Evolutionary conservation across 176 grass and related monocot genomes (phyloP), one percentile per base, ranked within the genome.

Genomic region (Secale cereale): DNA sequence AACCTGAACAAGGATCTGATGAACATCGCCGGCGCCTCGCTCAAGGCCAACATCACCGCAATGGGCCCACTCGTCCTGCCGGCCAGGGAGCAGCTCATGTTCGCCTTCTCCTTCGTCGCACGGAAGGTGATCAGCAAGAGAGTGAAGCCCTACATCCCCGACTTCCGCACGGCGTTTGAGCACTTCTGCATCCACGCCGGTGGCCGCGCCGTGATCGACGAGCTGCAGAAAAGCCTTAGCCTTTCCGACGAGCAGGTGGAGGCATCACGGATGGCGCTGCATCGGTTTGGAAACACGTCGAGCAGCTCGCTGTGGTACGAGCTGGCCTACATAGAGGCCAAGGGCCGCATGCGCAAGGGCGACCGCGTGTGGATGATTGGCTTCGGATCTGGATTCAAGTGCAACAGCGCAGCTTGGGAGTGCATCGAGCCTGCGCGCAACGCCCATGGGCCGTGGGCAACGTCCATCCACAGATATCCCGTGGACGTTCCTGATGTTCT

Each of bases 171-270:
- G 10, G 91, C 94, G 3, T 97, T 97, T 64, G 94, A 97, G 76
- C 94, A 97, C 82, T 97, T 97, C 76, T 97, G 94, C 87, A 97
- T 97, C 78, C 94, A 97, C 76, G 94, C 94, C 1, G 94, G 94
- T 0, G 94, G 94, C 0, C 94, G 94, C 59, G 94, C 94, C 45
- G 94, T 94, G 22, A 97, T 97, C 56, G 94, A 97, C 81, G 91
- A 97, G 70, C 87, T 97, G 32, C 89, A 97, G 85, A 97, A 91
- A 7, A 93, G 88, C 81, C 74, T 96, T 5, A 8, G 17, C 2
- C 89, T 96, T 17, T 91, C 88, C 2, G 86, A 90, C 48, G 48
- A 86, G 73, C 84, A 96, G 70, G 91, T 96, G 3, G 89, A 96
- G 84, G 94, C 94, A 62, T 96, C 94, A 2, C 45, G 94, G 15